Percentiles rank a stretch among this genome's conserved stretches.
phyloP scores from a whole-genome alignment of 768 basidiomycete species.

The Lactarius sp. region DNA sequence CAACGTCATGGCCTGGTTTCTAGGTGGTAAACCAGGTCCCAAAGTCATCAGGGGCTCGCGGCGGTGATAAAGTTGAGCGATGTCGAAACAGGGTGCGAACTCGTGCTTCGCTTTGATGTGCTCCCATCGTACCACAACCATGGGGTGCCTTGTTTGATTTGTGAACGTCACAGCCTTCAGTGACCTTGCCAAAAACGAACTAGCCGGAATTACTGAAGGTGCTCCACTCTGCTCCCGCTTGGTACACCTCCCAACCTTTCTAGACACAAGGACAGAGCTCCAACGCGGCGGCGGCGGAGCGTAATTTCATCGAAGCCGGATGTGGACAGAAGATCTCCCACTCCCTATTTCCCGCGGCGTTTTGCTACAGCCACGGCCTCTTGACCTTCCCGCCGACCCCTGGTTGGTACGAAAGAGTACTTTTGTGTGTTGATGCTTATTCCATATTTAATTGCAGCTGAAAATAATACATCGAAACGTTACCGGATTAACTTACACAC shows the following conservation, averaged over 20 bases:
- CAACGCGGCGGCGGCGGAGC: slow-evolving; percentile 1
- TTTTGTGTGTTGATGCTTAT: neutral
- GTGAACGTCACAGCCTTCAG: neutral
- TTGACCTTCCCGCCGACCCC: neutral
- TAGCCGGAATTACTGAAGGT: neutral
- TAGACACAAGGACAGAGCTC: neutral
- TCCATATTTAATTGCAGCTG: neutral
- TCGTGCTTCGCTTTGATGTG: neutral
- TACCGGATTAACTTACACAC: neutral
- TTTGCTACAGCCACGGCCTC: slow-evolving; percentile 11
- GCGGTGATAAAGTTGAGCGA: neutral
- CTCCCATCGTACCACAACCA: neutral
- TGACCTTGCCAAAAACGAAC: neutral
- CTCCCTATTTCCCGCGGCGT: slow-evolving; percentile 10
- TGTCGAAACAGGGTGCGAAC: neutral
- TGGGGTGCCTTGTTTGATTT: neutral
- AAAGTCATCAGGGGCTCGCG: neutral
- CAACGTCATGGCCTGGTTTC: neutral
- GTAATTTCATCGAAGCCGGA: neutral
- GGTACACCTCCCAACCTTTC: neutral
- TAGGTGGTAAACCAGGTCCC: neutral
- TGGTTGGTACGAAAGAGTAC: neutral
- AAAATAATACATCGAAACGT: neutral
- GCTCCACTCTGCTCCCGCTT: neutral
- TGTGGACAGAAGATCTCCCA: neutral